phyloP scores from a whole-genome alignment of 2,329 filamentous ascomycete species.

The Colletotrichum falcatum region DNA sequence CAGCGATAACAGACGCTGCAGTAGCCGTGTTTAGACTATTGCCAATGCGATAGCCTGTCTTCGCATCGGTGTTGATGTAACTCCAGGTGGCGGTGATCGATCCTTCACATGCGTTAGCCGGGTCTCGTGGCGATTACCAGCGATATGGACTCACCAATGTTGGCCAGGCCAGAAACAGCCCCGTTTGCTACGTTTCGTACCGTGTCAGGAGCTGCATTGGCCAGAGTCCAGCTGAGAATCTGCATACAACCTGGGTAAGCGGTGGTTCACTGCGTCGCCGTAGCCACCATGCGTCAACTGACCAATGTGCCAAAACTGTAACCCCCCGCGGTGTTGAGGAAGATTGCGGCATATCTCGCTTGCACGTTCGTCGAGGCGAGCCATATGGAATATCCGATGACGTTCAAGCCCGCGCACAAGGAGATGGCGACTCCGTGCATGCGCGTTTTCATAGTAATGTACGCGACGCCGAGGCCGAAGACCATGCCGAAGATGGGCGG shows the following conservation, averaged over 20 bases:
- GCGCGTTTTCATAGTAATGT: conserved; percentile 46
- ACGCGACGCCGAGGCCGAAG: conserved; percentile 45
- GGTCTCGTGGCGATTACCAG: not conserved
- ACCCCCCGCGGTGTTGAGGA: conserved; percentile 46
- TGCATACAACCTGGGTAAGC: not conserved
- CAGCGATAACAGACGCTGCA: conserved; percentile 44
- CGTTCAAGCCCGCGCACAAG: conserved; percentile 42
- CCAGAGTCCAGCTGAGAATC: conserved; percentile 46
- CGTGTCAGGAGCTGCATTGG: conserved; percentile 46
- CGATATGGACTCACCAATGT: conserved; percentile 43
- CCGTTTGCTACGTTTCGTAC: conserved; percentile 46
- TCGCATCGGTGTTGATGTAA: conserved; percentile 47
- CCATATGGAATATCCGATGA: conserved; percentile 46
- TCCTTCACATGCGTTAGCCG: conserved; percentile 37
- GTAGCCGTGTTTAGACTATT: conserved; percentile 46
- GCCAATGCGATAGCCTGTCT: conserved; percentile 45
- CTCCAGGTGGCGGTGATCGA: conserved; percentile 48
- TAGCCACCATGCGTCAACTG: not conserved
- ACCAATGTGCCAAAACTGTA: conserved; percentile 44
- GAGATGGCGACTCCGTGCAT: conserved; percentile 45
- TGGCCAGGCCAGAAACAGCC: conserved; percentile 45
- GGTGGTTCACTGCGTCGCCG: not conserved
- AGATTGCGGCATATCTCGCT: conserved; percentile 47
- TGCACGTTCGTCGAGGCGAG: conserved; percentile 44
- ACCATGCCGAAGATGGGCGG: conserved; percentile 45